phyloP scores from a whole-genome alignment of 768 basidiomycete genomes.

The Amanita jacksonii region DNA sequence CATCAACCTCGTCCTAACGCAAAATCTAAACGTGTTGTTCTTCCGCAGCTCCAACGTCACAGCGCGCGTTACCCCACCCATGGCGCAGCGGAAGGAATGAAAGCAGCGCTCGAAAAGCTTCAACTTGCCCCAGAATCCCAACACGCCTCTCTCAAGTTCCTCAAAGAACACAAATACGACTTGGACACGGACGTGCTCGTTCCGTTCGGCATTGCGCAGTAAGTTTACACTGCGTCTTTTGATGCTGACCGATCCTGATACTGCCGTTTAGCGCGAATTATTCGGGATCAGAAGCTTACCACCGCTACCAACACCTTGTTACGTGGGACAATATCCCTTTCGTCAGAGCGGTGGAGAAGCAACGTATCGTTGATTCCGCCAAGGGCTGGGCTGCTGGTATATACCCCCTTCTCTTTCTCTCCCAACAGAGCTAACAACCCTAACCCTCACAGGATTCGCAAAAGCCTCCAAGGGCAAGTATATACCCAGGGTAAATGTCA shows the following conservation, averaged over 20 bases:
- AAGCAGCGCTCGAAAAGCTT: conserved; percentile 43
- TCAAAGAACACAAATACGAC: conserved; percentile 47
- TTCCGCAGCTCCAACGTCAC: conserved; percentile 71
- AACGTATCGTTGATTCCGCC: conserved; percentile 59
- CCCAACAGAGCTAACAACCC: neutral
- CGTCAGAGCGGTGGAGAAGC: conserved; percentile 34
- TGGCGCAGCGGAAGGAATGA: conserved; percentile 33
- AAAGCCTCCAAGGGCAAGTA: conserved; percentile 36
- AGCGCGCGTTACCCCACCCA: conserved; percentile 70
- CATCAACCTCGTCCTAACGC: neutral
- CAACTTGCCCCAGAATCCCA: conserved; percentile 33
- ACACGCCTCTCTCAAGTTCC: conserved; percentile 43
- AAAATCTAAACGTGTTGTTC: neutral
- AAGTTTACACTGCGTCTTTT: conserved; percentile 14
- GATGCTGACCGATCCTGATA: neutral
- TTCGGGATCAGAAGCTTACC: conserved; percentile 41
- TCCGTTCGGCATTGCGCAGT: conserved; percentile 62
- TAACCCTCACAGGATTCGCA: conserved; percentile 42
- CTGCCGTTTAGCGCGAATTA: conserved; percentile 23
- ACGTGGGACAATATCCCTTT: conserved; percentile 36
- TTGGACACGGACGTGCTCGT: conserved; percentile 52
- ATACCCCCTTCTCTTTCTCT: neutral
- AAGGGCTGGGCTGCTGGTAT: conserved; percentile 62
- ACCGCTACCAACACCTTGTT: conserved; percentile 46
- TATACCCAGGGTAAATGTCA: conserved; percentile 41